Base-by-base conservation (phyloP, 148 eudicot genomes). In the Oxyria digyna region DNA sequence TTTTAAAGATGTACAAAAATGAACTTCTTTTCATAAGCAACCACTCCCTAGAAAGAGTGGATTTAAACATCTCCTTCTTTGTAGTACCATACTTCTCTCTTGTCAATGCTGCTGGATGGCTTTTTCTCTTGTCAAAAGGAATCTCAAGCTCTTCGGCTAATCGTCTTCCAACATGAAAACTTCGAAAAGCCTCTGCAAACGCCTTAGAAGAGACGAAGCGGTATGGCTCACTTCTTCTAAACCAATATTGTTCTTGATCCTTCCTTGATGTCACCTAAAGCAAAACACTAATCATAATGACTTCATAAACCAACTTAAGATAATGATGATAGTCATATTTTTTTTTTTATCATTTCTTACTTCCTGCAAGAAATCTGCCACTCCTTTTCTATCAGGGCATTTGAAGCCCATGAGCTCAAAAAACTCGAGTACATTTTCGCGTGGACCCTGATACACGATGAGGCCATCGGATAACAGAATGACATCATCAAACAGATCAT, bases 31-130 rank as follows among this genome's bases (percentile, higher is more conserved):
- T 82, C 80, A 82, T 82, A 6, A 85, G 75, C 74, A 82, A 72
- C 49, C 57, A 31, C 49, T 82, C 85, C 72, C 88, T 75, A 9
- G 81, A 62, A 52, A 64, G 67, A 57, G 78, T 71, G 13, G 80
- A 82, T 70, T 80, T 79, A 11, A 85, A 21, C 50, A 85, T 70
- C 48, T 85, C 82, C 65, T 71, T 74, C 62, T 43, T 78, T 20
- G 48, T 57, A 43, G 73, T 49, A n/a, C 88, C 84, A 55, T 75
- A 85, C 50, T 67, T 82, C 55, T 69, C 46, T 17, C 78, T 80
- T 15, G 85, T 80, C 40, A 85, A 78, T 40, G 88, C 88, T 9
- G 88, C 85, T 29, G 83, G 85, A 69, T 82, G 88, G 71, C 85
- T 74, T 71, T 78, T 78, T 8, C 45, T 67, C 75, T 82, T 82